phyloP scores from a whole-genome alignment of 2,329 filamentous ascomycete species.

The Fusarium hostae region DNA sequence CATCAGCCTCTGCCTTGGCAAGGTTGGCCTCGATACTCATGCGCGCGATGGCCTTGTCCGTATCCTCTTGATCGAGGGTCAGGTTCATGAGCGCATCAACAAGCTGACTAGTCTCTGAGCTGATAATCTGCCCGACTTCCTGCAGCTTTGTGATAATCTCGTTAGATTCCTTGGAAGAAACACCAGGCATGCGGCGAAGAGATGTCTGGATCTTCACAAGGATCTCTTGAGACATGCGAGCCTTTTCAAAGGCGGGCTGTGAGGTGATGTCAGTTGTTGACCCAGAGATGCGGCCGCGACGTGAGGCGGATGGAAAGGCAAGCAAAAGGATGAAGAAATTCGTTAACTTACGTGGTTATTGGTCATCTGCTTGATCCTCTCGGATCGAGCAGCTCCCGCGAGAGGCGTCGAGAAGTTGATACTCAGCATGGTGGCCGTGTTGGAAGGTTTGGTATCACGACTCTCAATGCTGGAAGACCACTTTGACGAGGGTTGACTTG shows the following conservation, averaged over 20 bases:
- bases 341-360: slow-evolving; percentile 51
- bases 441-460: slow-evolving; percentile 20
- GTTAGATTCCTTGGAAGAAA: slow-evolving; percentile 49
- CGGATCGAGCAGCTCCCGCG: slow-evolving; percentile 49
- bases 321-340: background rate
- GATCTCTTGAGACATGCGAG: slow-evolving; percentile 50
- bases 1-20: slow-evolving; percentile 49
- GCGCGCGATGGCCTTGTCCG: slow-evolving; percentile 52
- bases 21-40: slow-evolving; percentile 54
- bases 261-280: background rate
- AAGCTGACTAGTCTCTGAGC: slow-evolving; percentile 53
- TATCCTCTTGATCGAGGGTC: slow-evolving; percentile 53
- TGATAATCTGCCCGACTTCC: slow-evolving; percentile 52
- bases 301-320: background rate
- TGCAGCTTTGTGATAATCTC: slow-evolving; percentile 51
- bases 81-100: slow-evolving; percentile 53
- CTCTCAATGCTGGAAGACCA: slow-evolving; percentile 36
- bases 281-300: background rate
- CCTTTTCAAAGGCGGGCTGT: slow-evolving; percentile 51
- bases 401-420: slow-evolving; percentile 56
- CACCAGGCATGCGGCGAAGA: slow-evolving; percentile 54
- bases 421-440: slow-evolving; percentile 48
- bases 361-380: slow-evolving; percentile 53
- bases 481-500: slow-evolving; percentile 20
- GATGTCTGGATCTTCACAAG: slow-evolving; percentile 53